Conservation (phyloP, 176 grass and related monocot genomes). For the Bonia amplexicaulis region DNA sequence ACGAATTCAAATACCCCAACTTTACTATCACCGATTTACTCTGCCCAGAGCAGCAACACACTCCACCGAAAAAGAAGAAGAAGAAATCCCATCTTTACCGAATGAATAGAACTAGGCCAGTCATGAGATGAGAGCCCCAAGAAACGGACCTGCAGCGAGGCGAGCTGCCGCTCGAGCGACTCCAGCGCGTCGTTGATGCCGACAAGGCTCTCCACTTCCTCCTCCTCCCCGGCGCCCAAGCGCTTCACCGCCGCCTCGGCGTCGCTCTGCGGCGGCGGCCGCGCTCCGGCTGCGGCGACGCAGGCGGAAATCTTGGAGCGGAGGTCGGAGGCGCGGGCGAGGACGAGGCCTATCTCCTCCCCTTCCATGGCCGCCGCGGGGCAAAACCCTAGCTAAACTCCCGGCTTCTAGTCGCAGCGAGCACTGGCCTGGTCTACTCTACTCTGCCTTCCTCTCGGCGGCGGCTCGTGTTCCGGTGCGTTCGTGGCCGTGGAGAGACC, state of each 20-base stretch:
- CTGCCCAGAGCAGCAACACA: not conserved
- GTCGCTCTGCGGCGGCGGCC: not conserved
- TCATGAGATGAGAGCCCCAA: not conserved
- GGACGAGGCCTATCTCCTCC: slow-evolving; percentile 80
- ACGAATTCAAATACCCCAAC: not conserved
- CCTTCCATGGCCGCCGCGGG: slow-evolving; percentile 48
- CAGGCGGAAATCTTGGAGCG: slow-evolving; percentile 65
- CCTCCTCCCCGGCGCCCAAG: slow-evolving; percentile 15
- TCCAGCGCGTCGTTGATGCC: slow-evolving; percentile 67
- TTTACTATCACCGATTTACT: not conserved
- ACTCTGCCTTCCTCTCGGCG: not conserved
- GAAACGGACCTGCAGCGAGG: slow-evolving; percentile 57
- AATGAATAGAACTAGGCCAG: not conserved
- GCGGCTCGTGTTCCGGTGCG: not conserved
- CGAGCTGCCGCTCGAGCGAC: slow-evolving; percentile 78
- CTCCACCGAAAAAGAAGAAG: too few relatives aligned
- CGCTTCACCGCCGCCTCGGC: not conserved
- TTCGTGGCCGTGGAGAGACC: slow-evolving; percentile 26
- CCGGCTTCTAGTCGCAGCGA: not conserved
- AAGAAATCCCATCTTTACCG: not conserved
- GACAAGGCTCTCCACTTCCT: slow-evolving; percentile 39
- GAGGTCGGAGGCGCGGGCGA: slow-evolving; percentile 70
- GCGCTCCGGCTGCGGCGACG: slow-evolving; percentile 9
- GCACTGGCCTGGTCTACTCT: not conserved
- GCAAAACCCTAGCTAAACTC: slow-evolving; percentile 40